Evolutionary conservation across 2,329 filamentous ascomycete species (phyloP).

Genomic region (Huntiella omanensis): DNA sequence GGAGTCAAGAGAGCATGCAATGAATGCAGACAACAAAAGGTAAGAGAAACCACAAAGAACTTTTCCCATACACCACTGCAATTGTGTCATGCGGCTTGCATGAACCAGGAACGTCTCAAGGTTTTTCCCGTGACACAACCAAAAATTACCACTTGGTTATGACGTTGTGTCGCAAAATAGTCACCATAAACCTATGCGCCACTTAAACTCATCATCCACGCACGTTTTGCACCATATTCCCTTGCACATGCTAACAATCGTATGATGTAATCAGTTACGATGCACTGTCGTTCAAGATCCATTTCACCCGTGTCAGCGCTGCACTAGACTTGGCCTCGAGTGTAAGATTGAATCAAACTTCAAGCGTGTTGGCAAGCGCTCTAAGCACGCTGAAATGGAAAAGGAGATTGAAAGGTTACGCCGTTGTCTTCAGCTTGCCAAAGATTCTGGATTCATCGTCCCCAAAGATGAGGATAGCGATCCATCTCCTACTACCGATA

Average conservation of each 20-base stretch:
- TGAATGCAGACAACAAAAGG: slow-evolving; percentile 73
- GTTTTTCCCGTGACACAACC: neutral
- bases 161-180: too few relatives aligned
- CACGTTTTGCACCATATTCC: neutral
- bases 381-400: slow-evolving; percentile 72
- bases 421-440: slow-evolving; percentile 40
- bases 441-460: slow-evolving; percentile 35
- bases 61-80: neutral
- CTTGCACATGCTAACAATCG: neutral
- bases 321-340: slow-evolving; percentile 58
- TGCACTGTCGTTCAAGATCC: slow-evolving; percentile 73
- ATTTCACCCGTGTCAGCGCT: slow-evolving; percentile 59
- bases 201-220: neutral
- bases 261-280: slow-evolving; percentile 35
- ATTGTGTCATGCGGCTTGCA: neutral
- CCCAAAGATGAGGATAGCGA: slow-evolving; percentile 37
- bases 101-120: neutral
- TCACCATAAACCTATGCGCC: too few relatives aligned
- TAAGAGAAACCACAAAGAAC: slow-evolving; percentile 16
- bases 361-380: slow-evolving; percentile 66
- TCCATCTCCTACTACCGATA: slow-evolving; percentile 19
- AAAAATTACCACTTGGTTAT: neutral
- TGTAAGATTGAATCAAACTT: slow-evolving; percentile 82
- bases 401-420: slow-evolving; percentile 56
- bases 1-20: slow-evolving; percentile 67